A percentile compares a stretch with the other conserved stretches of the same genome.
phyloP scores from a whole-genome alignment of 2,329 filamentous ascomycete genomes.

The Arthroderma sp. region DNA sequence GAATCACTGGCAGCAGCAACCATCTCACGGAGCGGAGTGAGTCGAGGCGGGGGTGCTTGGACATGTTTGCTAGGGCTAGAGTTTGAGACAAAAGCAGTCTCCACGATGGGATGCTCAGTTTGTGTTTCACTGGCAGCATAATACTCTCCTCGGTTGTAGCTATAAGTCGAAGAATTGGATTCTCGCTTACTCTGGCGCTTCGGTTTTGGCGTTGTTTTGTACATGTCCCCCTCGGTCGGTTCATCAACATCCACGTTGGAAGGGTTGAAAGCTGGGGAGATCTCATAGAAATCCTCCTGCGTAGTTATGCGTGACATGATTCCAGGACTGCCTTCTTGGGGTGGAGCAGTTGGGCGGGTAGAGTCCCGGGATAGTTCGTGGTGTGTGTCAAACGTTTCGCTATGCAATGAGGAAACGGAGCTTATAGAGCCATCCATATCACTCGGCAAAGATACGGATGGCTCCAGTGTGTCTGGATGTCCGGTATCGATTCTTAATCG shows the following conservation, averaged over 20 bases:
- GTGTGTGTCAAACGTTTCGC: background rate
- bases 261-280: background rate
- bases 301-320: background rate
- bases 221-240: background rate
- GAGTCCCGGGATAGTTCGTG: background rate
- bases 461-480: slow-evolving; percentile 1
- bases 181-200: no score
- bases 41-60: slow-evolving; percentile 4
- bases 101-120: slow-evolving; percentile 8
- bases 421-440: slow-evolving; percentile 1
- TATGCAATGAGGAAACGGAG: slow-evolving; percentile 7
- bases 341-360: background rate
- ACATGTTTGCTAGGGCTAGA: slow-evolving; percentile 3
- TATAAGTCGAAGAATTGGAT: background rate
- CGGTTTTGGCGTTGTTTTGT: no score
- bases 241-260: background rate
- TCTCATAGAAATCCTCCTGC: background rate
- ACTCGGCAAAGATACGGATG: slow-evolving; percentile 1
- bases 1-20: slow-evolving; percentile 2
- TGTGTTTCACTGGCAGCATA: background rate
- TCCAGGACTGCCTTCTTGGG: background rate
- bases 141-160: background rate
- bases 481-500: background rate
- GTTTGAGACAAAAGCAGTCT: slow-evolving; percentile 11
- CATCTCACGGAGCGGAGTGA: slow-evolving; percentile 9